Evolutionary conservation across 345 rosid genomes (phyloP).

Genomic region (Hypericum androsaemum): DNA sequence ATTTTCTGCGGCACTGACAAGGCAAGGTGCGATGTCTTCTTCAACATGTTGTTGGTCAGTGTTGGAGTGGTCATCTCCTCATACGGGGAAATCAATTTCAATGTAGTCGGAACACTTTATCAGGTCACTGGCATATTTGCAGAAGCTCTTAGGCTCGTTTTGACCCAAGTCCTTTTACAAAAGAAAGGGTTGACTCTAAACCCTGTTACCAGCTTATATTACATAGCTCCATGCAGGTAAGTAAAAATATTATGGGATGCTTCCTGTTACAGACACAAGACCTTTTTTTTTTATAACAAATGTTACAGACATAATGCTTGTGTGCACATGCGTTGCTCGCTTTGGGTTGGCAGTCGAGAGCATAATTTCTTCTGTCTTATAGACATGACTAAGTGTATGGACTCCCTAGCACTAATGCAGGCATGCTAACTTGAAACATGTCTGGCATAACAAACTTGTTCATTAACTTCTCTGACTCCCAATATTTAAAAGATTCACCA

Average conservation of each 20-base stretch:
- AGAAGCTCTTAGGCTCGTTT: constrained; percentile 93
- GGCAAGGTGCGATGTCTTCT: constrained; percentile 82
- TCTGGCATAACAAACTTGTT: too few relatives aligned
- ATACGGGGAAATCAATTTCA: constrained; percentile 92
- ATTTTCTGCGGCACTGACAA: constrained; percentile 89
- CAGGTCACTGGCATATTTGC: constrained; percentile 96
- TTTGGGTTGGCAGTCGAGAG: too few relatives aligned
- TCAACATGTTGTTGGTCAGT: constrained; percentile 92
- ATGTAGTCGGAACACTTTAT: constrained; percentile 79
- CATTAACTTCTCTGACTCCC: too few relatives aligned
- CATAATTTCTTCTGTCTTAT: too few relatives aligned
- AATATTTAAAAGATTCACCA: too few relatives aligned
- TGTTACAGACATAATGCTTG: too few relatives aligned
- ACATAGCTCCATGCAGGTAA: constrained; percentile 99
- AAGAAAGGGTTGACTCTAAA: constrained; percentile 83
- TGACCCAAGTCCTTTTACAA: constrained; percentile 92
- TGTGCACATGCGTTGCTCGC: too few relatives aligned
- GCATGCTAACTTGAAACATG: too few relatives aligned
- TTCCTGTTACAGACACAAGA: too few relatives aligned
- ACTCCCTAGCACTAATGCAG: too few relatives aligned
- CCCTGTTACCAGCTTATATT: constrained; percentile 90
- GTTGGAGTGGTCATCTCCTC: constrained; percentile 91
- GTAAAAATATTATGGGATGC: constrained; percentile 1
- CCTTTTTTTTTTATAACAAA: too few relatives aligned
- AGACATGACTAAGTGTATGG: too few relatives aligned